Evolutionary conservation across 129 eudicot species (phyloP).

Genomic region (Erigeron canadensis): DNA sequence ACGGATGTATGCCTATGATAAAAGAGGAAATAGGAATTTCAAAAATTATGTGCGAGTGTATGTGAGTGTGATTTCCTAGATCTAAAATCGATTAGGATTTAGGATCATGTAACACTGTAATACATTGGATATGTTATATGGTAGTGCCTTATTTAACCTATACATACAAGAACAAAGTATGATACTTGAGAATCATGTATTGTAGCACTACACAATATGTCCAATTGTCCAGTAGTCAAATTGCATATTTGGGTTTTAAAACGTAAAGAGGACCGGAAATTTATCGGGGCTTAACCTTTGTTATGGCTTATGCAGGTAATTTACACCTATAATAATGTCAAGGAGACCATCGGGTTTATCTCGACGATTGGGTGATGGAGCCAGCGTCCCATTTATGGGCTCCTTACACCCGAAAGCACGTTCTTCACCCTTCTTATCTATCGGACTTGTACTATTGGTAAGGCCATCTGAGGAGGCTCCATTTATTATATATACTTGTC

Average conservation of each 20-base stretch:
- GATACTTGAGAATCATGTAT: background rate
- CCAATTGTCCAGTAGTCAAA: background rate
- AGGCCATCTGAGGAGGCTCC: background rate
- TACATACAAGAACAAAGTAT: background rate
- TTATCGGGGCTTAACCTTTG: background rate
- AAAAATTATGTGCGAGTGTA: no score
- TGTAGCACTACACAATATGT: background rate
- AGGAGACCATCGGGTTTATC: slow-evolving; percentile 62
- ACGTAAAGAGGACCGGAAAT: background rate
- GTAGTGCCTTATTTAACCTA: background rate
- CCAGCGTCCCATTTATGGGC: slow-evolving; percentile 55
- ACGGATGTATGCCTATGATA: no score
- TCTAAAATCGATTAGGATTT: no score
- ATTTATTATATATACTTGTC: background rate
- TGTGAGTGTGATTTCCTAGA: no score
- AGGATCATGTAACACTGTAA: background rate
- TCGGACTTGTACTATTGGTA: slow-evolving; percentile 71
- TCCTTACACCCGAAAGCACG: slow-evolving; percentile 70
- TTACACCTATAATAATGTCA: slow-evolving; percentile 45
- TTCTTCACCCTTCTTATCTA: slow-evolving; percentile 62
- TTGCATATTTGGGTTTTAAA: background rate
- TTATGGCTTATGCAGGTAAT: slow-evolving; percentile 35
- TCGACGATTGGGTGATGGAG: slow-evolving; percentile 68
- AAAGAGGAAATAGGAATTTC: no score
- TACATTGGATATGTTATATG: background rate